Evolutionary conservation across 1,284 basidiomycete genomes (phyloP).

Genomic region (Hypsizygus ulmarius): DNA sequence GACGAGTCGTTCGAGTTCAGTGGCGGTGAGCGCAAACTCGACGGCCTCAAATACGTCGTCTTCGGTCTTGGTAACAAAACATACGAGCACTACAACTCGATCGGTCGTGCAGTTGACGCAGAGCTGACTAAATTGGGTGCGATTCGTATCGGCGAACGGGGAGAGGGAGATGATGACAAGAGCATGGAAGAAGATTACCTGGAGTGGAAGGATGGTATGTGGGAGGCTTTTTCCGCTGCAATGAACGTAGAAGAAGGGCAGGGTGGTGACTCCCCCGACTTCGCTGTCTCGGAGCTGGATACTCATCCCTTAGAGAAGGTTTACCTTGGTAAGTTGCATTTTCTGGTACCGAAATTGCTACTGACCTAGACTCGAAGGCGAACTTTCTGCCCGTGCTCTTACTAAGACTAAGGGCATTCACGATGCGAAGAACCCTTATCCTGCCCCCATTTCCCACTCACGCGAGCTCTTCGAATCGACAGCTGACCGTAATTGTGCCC

Average conservation of each 20-base stretch:
- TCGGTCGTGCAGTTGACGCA: constrained; percentile 79
- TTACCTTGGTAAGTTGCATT: constrained; percentile 68
- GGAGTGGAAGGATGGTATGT: constrained; percentile 99
- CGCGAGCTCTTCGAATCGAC: constrained; percentile 82
- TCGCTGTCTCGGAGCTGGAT: constrained; percentile 82
- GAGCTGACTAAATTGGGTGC: constrained; percentile 81
- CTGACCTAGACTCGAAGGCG: constrained; percentile 47
- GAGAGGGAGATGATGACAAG: constrained; percentile 98
- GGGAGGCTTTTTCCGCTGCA: constrained; percentile 78
- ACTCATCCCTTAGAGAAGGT: constrained; percentile 80
- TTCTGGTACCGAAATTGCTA: constrained; percentile 9
- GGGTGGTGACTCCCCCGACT: constrained; percentile 94
- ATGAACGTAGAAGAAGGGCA: constrained; percentile 95
- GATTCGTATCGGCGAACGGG: constrained; percentile 83
- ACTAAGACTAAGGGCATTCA: constrained; percentile 91
- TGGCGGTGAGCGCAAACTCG: constrained; percentile 73
- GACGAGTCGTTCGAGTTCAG: constrained; percentile 87
- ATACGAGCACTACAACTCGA: constrained; percentile 94
- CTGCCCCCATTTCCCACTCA: constrained; percentile 76
- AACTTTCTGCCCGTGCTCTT: constrained; percentile 87
- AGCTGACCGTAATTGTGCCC: constrained; percentile 89
- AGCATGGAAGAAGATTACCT: constrained; percentile 99
- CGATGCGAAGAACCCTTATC: constrained; percentile 96
- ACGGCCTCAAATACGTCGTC: constrained; percentile 92
- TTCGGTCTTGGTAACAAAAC: constrained; percentile 96